Evolutionary conservation across 192 early-diverging fungal species (phyloP), one percentile per base, ranked within the genome.

Genomic region (Chytriomyces sp.): DNA sequence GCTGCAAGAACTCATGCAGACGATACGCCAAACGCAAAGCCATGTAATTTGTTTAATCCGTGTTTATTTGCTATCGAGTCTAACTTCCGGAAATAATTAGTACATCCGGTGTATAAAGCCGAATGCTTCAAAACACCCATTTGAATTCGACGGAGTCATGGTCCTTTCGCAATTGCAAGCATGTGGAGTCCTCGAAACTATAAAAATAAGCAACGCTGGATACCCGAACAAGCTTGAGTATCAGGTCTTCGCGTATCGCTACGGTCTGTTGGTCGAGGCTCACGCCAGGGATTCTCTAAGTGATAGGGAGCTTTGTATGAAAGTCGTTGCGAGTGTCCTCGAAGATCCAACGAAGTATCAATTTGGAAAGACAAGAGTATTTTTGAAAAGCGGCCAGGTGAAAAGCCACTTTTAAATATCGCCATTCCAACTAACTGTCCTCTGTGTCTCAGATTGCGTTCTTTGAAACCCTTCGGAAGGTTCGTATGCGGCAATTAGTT

Each of bases 51-150:
- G 3, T 49, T 1, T 49, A 22, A 14, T 49, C 22, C 44, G 2
- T 49, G 14, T 49, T 0, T 49, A 17, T 0, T 17, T n/a, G n/a
- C 41, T 0, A 49, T 14, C 17, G 14, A 58, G 12, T 1, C 22
- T 49, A 19, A 19, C 44, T 0, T 58, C 30, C 56, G 14, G 14
- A n/a, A n/a, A n/a, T n/a, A n/a, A n/a, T n/a, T 0, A 93, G 69
- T 96, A 96, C 68, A 96, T 96, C 65, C 92, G 94, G 52, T 96
- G 94, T 84, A 92, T 96, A 69, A 96, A 96, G 78, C 94, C 94
- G 17, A 96, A 96, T 81, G 92, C 92, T 70, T 88, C 85, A 54
- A 96, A 96, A 75, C 77, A 81, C 3, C 88, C 93, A 22, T 95
- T 93, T 88, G 83, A 58, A 34, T 94, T 95, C 77, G 94, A 96